Evolutionary conservation across 225 moss, liverwort and hornwort genomes (phyloP), one percentile per base, ranked within the genome.

Genomic region (Thuidium tamariscinum): DNA sequence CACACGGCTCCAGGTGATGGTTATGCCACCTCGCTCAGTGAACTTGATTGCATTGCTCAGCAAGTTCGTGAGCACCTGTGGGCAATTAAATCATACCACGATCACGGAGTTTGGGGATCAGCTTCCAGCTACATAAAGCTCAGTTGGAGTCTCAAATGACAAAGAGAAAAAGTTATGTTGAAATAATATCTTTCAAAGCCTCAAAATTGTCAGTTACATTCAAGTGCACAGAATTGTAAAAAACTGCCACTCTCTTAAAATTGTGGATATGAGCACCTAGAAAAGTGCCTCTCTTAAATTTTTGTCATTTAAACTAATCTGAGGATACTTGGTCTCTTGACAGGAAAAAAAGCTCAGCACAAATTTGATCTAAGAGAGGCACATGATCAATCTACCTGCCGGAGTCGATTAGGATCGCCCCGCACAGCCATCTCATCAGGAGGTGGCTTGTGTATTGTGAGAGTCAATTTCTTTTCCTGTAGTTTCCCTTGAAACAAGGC

Each of bases 21-120:
- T 86, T 54, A 97, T 95, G 41, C 89, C 90, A 66, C 96, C 97
- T 79, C 88, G 91, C 81, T 97, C 94, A 16, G 96, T 97, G 84
- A 97, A 97, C 91, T 97, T 97, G 82, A 97, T 97, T 68, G 97
- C 97, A 88, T 97, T 97, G 81, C 97, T 97, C 57, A 97, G 90
- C 82, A 97, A 90, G 91, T 97, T 97, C 71, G 90, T 95, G 16
- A 97, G 94, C 48, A 96, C 96, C 95, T 95, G 91, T 42, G 70
- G 14, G 51, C n/a, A 37, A 82, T 41, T 18, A 32, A 77, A 63
- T n/a, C 60, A 82, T 46, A 57, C 63, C 80, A 68, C 44, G 23
- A 25, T 55, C 59, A 82, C 26, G 13, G 16, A 23, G 49, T 34
- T 32, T 41, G 34, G 7, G 32, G 51, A 76, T 80, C 14, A 84